These are phyloP conservation scores for Arabidopsis arenosa DNA, from an alignment of 345 rosid species.

Conservation along the genomic window DNA sequence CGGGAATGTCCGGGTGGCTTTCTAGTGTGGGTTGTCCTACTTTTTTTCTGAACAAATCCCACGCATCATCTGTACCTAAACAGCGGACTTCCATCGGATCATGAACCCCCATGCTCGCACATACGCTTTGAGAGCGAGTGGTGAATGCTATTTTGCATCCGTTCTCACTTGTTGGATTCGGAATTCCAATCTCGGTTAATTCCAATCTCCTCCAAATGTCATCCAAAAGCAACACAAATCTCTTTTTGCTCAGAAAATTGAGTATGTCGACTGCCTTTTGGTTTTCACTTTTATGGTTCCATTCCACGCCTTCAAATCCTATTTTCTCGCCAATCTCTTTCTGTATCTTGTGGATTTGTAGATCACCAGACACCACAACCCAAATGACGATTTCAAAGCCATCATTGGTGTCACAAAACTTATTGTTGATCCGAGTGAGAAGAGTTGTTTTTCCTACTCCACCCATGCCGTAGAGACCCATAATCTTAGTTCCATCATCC, in stretches of 20 bases:
- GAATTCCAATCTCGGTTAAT: conserved; percentile 28
- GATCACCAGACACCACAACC: conserved; percentile 33
- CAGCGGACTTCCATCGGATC: conserved; percentile 26
- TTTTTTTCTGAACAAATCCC: conserved; percentile 22
- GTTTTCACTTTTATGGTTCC: conserved; percentile 17
- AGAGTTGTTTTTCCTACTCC: conserved; percentile 47
- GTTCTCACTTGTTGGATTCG: conserved; percentile 8
- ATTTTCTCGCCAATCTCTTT: conserved; percentile 16
- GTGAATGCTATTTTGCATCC: conserved; percentile 36
- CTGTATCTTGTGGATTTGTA: conserved; percentile 30
- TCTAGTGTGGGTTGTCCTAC: conserved; percentile 2
- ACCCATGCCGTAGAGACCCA: conserved; percentile 40
- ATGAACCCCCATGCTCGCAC: conserved; percentile 31
- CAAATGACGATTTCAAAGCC: conserved; percentile 37
- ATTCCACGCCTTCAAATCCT: conserved; percentile 6
- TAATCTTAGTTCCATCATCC: conserved; percentile 13
- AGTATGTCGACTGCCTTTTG: conserved; percentile 6
- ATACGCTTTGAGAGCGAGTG: conserved; percentile 24
- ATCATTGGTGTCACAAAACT: background rate
- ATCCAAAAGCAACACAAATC: conserved; percentile 26
- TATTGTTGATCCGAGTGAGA: conserved; percentile 37
- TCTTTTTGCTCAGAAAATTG: conserved; percentile 1
- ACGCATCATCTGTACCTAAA: conserved; percentile 26
- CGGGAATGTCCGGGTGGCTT: conserved; percentile 22
- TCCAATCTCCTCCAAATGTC: conserved; percentile 29